A percentile compares a stretch with the other conserved stretches of the same genome.
Evolutionary conservation across 2,329 filamentous ascomycete genomes (phyloP).

Genomic region (Colletotrichum coccodes): DNA sequence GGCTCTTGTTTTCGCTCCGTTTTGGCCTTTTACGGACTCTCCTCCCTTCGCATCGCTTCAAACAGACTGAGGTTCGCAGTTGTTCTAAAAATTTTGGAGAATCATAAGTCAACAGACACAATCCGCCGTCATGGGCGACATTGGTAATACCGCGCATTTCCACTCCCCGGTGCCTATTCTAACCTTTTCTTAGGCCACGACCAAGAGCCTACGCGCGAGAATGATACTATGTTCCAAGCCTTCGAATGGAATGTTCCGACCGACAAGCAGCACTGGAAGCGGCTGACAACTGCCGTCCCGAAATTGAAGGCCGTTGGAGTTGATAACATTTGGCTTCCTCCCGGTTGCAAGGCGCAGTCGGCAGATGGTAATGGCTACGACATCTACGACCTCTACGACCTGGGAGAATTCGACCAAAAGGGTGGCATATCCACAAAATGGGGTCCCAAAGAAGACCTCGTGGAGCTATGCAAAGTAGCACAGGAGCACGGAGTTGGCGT

Average conservation of each 20-base stretch:
- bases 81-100: neutral
- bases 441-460: slow-evolving; percentile 71
- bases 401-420: slow-evolving; percentile 81
- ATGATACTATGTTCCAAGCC: slow-evolving; percentile 71
- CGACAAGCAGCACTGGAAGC: slow-evolving; percentile 70
- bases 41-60: too few relatives aligned
- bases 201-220: slow-evolving; percentile 45
- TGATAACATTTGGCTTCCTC: slow-evolving; percentile 75
- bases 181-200: neutral
- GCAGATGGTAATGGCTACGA: slow-evolving; percentile 76
- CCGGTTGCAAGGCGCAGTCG: slow-evolving; percentile 55
- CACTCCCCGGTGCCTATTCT: neutral
- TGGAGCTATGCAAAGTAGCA: slow-evolving; percentile 61
- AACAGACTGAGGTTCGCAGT: too few relatives aligned
- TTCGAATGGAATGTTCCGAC: slow-evolving; percentile 80
- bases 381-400: slow-evolving; percentile 74
- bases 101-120: neutral
- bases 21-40: too few relatives aligned
- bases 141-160: neutral
- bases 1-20: neutral
- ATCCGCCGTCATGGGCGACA: neutral
- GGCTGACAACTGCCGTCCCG: slow-evolving; percentile 64
- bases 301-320: slow-evolving; percentile 70
- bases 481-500: slow-evolving; percentile 66
- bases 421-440: slow-evolving; percentile 72